A percentile compares a stretch with the other conserved stretches of the same genome.
Evolutionary conservation across 495 filamentous ascomycete genomes (phyloP).

Genomic region (Haplographium delicatum): DNA sequence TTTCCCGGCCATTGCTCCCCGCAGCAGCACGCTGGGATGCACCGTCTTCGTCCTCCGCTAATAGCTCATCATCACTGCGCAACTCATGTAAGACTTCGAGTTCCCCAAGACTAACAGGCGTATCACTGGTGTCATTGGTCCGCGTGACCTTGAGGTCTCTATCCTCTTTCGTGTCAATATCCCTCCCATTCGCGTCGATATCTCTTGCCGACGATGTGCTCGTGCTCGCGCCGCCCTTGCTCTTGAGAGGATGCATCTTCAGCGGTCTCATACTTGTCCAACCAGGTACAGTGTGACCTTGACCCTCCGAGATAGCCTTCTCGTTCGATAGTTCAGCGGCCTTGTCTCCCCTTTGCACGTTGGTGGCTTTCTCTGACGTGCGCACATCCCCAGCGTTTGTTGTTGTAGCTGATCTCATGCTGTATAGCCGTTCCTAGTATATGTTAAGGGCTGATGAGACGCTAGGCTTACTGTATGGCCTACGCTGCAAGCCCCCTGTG

Average conservation of each 20-base stretch:
- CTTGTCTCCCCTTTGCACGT: neutral
- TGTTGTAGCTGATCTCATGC: no score
- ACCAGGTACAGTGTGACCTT: constrained; percentile 17
- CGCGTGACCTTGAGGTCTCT: constrained; percentile 14
- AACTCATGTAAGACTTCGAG: constrained; percentile 18
- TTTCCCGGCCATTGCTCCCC: neutral
- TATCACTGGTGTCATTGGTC: constrained; percentile 14
- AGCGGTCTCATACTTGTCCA: constrained; percentile 26
- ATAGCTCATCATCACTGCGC: constrained; percentile 21
- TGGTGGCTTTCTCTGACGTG: neutral
- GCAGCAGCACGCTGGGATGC: neutral
- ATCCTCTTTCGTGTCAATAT: constrained; percentile 9
- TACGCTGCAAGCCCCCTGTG: no score
- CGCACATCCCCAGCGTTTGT: neutral
- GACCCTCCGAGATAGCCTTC: constrained; percentile 5
- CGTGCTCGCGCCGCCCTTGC: neutral
- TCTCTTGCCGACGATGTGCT: neutral
- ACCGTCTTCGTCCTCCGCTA: constrained; percentile 7
- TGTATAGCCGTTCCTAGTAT: no score
- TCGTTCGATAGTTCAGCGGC: neutral
- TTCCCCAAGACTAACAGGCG: constrained; percentile 5
- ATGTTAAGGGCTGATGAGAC: no score
- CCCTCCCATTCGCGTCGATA: neutral
- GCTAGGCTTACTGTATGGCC: no score
- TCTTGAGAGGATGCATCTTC: constrained; percentile 10